These are phyloP conservation scores for Dipodascus albidus DNA, from an alignment of 805 yeast species.

Conservation along the genomic window DNA sequence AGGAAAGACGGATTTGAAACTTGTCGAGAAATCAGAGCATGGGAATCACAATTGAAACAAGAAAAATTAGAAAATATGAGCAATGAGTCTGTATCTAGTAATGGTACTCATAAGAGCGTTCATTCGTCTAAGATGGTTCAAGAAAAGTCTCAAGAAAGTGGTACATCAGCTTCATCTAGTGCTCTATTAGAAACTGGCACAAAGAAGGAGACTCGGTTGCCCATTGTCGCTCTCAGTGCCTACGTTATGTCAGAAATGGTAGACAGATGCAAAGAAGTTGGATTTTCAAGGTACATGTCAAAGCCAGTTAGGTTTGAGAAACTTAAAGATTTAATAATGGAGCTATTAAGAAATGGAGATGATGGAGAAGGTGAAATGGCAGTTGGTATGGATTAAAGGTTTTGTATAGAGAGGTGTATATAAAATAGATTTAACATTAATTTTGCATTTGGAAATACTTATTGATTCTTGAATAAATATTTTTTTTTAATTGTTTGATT, in stretches of 20 bases:
- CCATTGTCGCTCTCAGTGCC: conserved; percentile 26
- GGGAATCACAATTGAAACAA: conserved; percentile 15
- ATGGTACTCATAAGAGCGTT: too few relatives aligned
- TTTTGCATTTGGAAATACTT: too few relatives aligned
- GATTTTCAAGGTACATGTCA: conserved; percentile 22
- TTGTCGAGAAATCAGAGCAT: conserved; percentile 22
- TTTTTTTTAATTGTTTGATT: too few relatives aligned
- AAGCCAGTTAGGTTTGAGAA: conserved; percentile 23
- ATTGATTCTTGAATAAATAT: too few relatives aligned
- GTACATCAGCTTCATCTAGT: too few relatives aligned
- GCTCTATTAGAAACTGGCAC: too few relatives aligned
- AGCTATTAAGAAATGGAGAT: background rate
- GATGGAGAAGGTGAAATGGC: background rate
- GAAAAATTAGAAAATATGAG: too few relatives aligned
- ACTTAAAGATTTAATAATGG: conserved; percentile 14
- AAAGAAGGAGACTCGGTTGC: conserved; percentile 11
- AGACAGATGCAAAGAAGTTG: conserved; percentile 20
- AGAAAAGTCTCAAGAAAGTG: background rate
- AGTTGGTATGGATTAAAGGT: too few relatives aligned
- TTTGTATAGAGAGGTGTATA: too few relatives aligned
- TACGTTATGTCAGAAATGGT: conserved; percentile 26
- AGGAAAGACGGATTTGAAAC: conserved; percentile 25
- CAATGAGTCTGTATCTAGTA: conserved; percentile 5
- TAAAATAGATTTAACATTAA: too few relatives aligned
- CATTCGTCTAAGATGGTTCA: background rate